Base-by-base conservation (phyloP, 2,329 filamentous ascomycete species). In the Huntiella savannae region DNA sequence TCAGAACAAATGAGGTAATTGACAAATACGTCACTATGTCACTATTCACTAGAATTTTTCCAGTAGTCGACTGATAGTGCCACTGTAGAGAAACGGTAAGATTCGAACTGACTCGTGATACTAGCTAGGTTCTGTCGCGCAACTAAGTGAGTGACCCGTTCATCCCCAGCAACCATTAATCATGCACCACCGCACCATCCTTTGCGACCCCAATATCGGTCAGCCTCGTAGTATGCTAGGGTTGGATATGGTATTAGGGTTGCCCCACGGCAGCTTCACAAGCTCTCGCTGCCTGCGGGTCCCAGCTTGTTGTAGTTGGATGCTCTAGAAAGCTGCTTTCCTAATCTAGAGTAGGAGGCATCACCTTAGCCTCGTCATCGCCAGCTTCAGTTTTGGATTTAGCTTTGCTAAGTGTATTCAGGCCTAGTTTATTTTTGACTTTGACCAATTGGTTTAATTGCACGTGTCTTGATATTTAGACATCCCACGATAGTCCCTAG, bases 351-450 rank as follows among this genome's bases (percentile, higher is more conserved):
- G 40, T 35, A 55, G 58, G 63, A 69, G 66, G 65, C 65, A 68
- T 64, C 65, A 64, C 62, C 37, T 59, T 63, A 67, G 67, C 67
- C 66, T 70, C 68, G 68, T 71, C 67, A 71, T 68, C 22, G 22
- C 8, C 67, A 64, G 62, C 62, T 60, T 57, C 56, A 52, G 48
- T 51, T 50, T 32, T 16, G 8, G 16, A 16, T 15, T 22, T 40
- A 11, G n/a, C 22, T 38, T 19, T 7, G n/a, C 34, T 40, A 19
- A 16, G 35, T 38, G 13, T 7, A 38, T 12, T 8, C 12, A 7
- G 35, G 13, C 35, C 39, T 40, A 39, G 40, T 32, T 19, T 37
- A 42, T 42, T 22, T 22, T 28, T 28, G 22, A 28, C 22, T 28
- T 28, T 28, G 7, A 28, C 22, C 22, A 28, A 28, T 28, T 28